Evolutionary conservation across 2,329 filamentous ascomycete genomes (phyloP).

Genomic region (Colletotrichum sp.): DNA sequence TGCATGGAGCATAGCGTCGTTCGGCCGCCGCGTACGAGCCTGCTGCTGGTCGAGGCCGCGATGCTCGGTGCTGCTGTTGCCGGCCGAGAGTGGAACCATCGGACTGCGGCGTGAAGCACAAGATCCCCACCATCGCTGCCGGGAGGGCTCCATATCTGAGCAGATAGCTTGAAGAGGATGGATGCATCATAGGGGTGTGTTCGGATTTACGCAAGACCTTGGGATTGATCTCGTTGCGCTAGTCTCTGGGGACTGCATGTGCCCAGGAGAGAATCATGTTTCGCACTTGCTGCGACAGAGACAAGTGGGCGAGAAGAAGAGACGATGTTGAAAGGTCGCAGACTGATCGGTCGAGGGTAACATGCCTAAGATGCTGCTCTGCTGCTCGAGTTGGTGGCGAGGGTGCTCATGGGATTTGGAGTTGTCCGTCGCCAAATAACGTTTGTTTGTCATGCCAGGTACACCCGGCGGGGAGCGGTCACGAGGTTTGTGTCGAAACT

Average conservation of each 20-base stretch:
- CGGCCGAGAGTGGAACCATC: not conserved
- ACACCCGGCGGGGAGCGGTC: slow-evolving; percentile 7
- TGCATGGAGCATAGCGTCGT: not conserved
- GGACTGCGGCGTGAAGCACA: not conserved
- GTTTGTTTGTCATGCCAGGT: slow-evolving; percentile 13
- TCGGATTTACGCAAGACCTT: not conserved
- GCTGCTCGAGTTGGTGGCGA: not conserved
- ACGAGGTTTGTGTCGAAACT: slow-evolving; percentile 13
- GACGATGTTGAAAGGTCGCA: slow-evolving; percentile 1
- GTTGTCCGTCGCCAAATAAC: slow-evolving; percentile 6
- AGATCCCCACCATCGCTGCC: slow-evolving; percentile 2
- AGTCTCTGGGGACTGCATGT: not conserved
- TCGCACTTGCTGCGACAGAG: not conserved
- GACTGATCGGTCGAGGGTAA: not conserved
- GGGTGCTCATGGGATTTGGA: not conserved
- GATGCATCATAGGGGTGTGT: not conserved
- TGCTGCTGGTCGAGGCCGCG: not conserved
- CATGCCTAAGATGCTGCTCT: not conserved
- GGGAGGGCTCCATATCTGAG: not conserved
- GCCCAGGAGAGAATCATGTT: not conserved
- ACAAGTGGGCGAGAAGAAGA: not conserved
- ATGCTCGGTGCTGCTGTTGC: not conserved
- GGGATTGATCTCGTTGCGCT: not conserved
- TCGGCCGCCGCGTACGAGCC: not conserved
- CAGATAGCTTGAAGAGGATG: not conserved